Conservation (phyloP, 345 rosid genomes). For the Boechera stricta region DNA sequence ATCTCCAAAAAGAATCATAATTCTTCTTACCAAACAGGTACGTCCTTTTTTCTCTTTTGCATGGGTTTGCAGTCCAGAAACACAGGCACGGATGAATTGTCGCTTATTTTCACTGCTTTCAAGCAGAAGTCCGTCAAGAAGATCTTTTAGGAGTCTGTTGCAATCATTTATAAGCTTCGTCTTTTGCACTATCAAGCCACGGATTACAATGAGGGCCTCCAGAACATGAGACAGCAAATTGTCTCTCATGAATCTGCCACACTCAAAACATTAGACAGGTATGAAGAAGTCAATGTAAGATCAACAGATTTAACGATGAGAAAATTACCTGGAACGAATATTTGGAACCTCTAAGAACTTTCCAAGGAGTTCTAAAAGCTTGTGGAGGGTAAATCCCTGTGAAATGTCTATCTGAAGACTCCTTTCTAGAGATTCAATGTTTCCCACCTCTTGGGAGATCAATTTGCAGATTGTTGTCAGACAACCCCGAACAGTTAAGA, state of each 20-base stretch:
- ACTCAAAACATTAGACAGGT: slow-evolving; percentile 41
- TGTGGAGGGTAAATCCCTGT: slow-evolving; percentile 97
- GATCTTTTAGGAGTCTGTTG: slow-evolving; percentile 88
- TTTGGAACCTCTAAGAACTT: slow-evolving; percentile 92
- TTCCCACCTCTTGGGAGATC: slow-evolving; percentile 88
- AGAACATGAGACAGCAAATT: slow-evolving; percentile 88
- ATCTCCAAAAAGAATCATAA: slow-evolving; percentile 26
- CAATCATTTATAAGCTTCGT: slow-evolving; percentile 97
- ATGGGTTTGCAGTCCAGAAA: slow-evolving; percentile 87
- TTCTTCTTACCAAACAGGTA: slow-evolving; percentile 72
- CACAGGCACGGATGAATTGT: slow-evolving; percentile 93
- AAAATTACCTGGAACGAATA: slow-evolving; percentile 80
- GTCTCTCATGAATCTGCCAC: slow-evolving; percentile 84
- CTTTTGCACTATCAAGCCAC: slow-evolving; percentile 96
- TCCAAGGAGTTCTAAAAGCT: slow-evolving; percentile 92
- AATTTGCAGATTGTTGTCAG: slow-evolving; percentile 76
- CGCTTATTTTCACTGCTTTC: slow-evolving; percentile 96
- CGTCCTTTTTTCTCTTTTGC: slow-evolving; percentile 85
- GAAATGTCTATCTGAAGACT: slow-evolving; percentile 97
- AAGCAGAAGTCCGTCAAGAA: slow-evolving; percentile 89
- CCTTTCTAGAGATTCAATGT: slow-evolving; percentile 86
- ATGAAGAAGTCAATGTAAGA: slow-evolving; percentile 27
- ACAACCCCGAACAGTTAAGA: slow-evolving; percentile 92
- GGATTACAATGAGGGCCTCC: slow-evolving; percentile 94
- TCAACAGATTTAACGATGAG: slow-evolving; percentile 20